These are phyloP conservation scores for Pythium periplocum DNA, from an alignment of 352 stramenopile genomes.

Conservation along the genomic window DNA sequence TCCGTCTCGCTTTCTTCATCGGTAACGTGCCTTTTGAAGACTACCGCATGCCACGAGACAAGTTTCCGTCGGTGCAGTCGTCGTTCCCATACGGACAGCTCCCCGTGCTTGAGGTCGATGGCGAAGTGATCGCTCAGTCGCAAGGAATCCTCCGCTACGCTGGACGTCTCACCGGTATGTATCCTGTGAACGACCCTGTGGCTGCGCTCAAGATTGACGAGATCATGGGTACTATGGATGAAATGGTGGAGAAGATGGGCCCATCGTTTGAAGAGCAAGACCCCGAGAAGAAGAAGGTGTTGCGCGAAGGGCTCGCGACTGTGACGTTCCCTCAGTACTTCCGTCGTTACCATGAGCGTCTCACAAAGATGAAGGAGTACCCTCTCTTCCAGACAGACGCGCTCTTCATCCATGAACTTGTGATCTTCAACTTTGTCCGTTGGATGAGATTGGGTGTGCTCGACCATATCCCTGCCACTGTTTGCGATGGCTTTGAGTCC, in stretches of 20 bases:
- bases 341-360: slow-evolving; percentile 20
- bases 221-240: slow-evolving; percentile 24
- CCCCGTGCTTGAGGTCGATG: slow-evolving; percentile 26
- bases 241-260: slow-evolving; percentile 18
- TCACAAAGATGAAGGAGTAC: slow-evolving; percentile 22
- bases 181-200: slow-evolving; percentile 25
- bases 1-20: slow-evolving; percentile 24
- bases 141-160: slow-evolving; percentile 35
- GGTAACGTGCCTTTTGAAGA: slow-evolving; percentile 33
- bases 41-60: slow-evolving; percentile 19
- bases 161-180: slow-evolving; percentile 27
- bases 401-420: slow-evolving; percentile 27
- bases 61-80: slow-evolving; percentile 25
- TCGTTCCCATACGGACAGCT: slow-evolving; percentile 27
- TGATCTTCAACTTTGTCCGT: slow-evolving; percentile 18
- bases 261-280: slow-evolving; percentile 24
- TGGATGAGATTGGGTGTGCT: slow-evolving; percentile 19
- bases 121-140: slow-evolving; percentile 21
- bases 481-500: slow-evolving; percentile 16
- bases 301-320: slow-evolving; percentile 26
- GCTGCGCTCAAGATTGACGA: slow-evolving; percentile 26
- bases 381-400: slow-evolving; percentile 13
- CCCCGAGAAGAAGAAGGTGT: slow-evolving; percentile 22
- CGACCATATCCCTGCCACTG: slow-evolving; percentile 27
- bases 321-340: slow-evolving; percentile 22